Conservation (phyloP, 257 asterid species). For the Gynochthodes officinalis region DNA sequence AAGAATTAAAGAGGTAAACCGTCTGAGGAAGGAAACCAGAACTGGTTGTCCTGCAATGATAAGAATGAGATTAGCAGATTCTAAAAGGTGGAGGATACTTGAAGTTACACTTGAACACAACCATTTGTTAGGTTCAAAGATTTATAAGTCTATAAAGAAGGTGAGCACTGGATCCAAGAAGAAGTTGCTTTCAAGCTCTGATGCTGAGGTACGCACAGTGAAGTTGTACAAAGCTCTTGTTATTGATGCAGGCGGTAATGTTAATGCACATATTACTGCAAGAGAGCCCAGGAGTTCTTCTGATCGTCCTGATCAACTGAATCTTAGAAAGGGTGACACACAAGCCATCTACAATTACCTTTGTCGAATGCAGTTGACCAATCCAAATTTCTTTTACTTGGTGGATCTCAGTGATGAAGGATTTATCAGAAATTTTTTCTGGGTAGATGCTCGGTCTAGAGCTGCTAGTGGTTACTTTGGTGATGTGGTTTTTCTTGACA, state of each 20-base stretch:
- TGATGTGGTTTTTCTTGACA: constrained; percentile 68
- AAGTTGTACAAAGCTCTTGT: constrained; percentile 59
- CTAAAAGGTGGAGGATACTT: constrained; percentile 71
- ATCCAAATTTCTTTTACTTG: constrained; percentile 57
- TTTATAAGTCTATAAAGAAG: constrained; percentile 57
- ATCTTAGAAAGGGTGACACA: constrained; percentile 55
- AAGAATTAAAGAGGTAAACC: constrained; percentile 64
- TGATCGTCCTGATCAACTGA: constrained; percentile 39
- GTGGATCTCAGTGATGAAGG: constrained; percentile 65
- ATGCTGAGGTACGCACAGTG: constrained; percentile 57
- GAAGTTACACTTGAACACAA: constrained; percentile 74
- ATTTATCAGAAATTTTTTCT: constrained; percentile 55
- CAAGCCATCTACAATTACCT: constrained; percentile 65
- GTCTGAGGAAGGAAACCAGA: constrained; percentile 80
- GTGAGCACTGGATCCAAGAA: constrained; percentile 50
- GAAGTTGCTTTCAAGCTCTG: constrained; percentile 46
- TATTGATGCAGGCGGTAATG: constrained; percentile 41
- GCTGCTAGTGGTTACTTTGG: constrained; percentile 52
- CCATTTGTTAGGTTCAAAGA: constrained; percentile 62
- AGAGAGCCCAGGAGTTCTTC: constrained; percentile 34
- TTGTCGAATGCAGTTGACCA: constrained; percentile 71
- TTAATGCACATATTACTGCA: constrained; percentile 37
- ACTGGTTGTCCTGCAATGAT: constrained; percentile 87
- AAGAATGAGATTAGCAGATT: constrained; percentile 65
- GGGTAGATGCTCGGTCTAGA: constrained; percentile 71